Base-by-base conservation (phyloP, 1,284 basidiomycete species). In the Dichomitus squalens region DNA sequence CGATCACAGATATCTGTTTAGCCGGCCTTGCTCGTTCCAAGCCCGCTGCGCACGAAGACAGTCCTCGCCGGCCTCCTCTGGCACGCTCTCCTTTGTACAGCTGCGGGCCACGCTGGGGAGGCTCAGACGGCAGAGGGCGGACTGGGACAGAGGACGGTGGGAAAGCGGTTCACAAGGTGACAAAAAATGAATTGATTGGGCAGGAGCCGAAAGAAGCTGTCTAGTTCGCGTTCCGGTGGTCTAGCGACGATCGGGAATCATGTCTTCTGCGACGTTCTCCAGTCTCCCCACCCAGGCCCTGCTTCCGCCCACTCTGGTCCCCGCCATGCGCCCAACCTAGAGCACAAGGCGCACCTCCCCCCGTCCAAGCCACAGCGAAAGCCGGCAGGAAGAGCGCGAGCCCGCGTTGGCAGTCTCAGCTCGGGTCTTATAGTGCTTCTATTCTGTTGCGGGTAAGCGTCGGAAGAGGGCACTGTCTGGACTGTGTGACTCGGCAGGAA, bases 191-290 rank as follows among this genome's bases (percentile, higher is more conserved):
- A 60, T 59, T 61, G 59, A 63, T 63, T 58, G 53, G 59, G 61
- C 55, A 43, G 53, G 59, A 64, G 63, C 60, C 57, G 59, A 63
- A 58, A 58, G 63, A 64, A 64, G 59, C 54, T 52, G 58, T 63
- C 58, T 61, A 60, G 56, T 53, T 60, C 59, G 61, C 56, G 61
- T 63, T 60, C 61, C 58, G 58, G 53, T 58, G 60, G 57, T 59
- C 64, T 68, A 65, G 67, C 67, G 67, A 66, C 63, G 66, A 68
- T 68, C 67, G 66, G 64, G 65, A 68, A 67, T 67, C 64, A 67
- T 60, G 60, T 62, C 62, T 61, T 55, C 59, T 58, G 53, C 57
- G 58, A 52, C 61, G 46, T 60, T 58, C 57, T 54, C 50, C 60
- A 63, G 55, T 49, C 57, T 59, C 59, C 55, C 54, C 46, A 46